Evolutionary conservation across 257 asterid species (phyloP).

Genomic region (Solanum virginianum): DNA sequence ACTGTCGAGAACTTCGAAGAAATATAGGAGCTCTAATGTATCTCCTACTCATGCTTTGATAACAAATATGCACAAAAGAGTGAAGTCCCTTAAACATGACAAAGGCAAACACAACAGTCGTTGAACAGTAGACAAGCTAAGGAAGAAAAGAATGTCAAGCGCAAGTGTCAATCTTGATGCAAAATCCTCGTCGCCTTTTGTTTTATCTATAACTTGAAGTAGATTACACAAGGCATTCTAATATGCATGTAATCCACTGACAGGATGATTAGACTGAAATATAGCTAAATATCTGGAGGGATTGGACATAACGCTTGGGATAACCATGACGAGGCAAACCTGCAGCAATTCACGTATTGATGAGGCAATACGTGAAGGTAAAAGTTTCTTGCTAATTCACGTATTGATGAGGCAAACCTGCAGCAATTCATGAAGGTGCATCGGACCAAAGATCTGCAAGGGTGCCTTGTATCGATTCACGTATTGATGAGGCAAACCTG

Average conservation of each 20-base stretch:
- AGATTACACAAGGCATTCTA: background rate
- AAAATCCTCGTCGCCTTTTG: background rate
- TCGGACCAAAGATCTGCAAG: too few relatives aligned
- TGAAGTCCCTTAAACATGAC: background rate
- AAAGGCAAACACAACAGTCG: background rate
- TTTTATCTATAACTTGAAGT: background rate
- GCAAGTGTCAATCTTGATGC: background rate
- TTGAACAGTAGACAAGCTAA: background rate
- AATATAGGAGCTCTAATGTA: background rate
- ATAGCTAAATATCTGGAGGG: constrained; percentile 10
- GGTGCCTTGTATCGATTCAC: too few relatives aligned
- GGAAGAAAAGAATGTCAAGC: too few relatives aligned
- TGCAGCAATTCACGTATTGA: background rate
- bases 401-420: constrained; percentile 10
- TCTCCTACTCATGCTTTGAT: background rate
- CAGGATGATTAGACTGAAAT: background rate
- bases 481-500: constrained; percentile 10
- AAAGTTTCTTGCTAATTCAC: constrained; percentile 1
- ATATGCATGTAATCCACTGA: background rate
- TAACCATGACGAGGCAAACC: constrained; percentile 15
- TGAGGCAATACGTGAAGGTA: background rate
- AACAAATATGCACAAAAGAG: background rate
- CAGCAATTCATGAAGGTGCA: background rate
- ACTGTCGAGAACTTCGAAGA: background rate
- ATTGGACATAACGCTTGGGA: constrained; percentile 7